Percentiles rank a stretch among this genome's conserved stretches.
phyloP scores from a whole-genome alignment of 441 rosid species.

The Euphorbia schlechtendalii region DNA sequence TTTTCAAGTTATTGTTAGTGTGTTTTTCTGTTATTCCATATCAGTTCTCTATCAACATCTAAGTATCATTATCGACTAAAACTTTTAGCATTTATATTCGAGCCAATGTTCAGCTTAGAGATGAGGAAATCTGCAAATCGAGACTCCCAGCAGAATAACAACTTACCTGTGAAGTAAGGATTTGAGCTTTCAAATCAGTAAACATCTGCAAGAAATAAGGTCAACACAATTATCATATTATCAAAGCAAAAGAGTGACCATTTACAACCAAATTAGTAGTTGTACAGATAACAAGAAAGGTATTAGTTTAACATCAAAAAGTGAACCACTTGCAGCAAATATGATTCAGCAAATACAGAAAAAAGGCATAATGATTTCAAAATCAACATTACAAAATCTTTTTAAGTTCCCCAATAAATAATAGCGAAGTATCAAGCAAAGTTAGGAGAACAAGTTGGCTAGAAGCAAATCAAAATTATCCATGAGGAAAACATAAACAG shows the following conservation, averaged over 20 bases:
- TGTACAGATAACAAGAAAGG: too few relatives aligned
- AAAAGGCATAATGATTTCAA: not conserved
- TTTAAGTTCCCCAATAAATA: not conserved
- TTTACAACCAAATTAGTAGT: too few relatives aligned
- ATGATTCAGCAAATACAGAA: not conserved
- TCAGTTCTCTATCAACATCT: not conserved
- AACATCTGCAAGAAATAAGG: slow-evolving; percentile 54
- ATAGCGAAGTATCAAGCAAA: too few relatives aligned
- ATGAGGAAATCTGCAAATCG: not conserved
- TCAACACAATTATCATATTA: not conserved
- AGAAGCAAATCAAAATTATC: not conserved
- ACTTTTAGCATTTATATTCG: not conserved
- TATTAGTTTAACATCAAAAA: not conserved
- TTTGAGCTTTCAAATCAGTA: slow-evolving; percentile 78
- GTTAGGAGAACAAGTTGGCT: too few relatives aligned
- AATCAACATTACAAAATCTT: not conserved
- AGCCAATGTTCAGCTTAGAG: not conserved
- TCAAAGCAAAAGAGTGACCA: not conserved
- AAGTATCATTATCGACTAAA: not conserved
- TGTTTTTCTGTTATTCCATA: too few relatives aligned
- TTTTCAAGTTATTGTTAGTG: too few relatives aligned
- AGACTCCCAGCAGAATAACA: not conserved
- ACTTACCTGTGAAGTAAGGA: slow-evolving; percentile 83
- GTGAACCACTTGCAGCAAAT: not conserved
- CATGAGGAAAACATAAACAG: not conserved